Percentiles rank a stretch among this genome's conserved stretches.
Conservation (phyloP, 495 filamentous ascomycete genomes). For the Trichocladium uniseriatum region DNA sequence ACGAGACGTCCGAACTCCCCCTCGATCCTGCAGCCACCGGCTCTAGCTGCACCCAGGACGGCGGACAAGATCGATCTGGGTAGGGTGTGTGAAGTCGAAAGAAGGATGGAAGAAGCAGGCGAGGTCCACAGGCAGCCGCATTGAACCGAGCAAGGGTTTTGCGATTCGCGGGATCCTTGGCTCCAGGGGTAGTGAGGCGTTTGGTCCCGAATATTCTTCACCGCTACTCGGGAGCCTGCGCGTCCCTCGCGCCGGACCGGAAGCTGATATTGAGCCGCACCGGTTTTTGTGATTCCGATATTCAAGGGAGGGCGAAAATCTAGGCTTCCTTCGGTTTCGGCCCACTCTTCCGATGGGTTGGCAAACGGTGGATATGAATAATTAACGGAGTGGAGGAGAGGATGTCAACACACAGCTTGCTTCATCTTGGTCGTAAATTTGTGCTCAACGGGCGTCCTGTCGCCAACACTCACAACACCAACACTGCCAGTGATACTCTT, state of each 20-base stretch:
- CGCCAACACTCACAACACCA: neutral
- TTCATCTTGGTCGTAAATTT: no score
- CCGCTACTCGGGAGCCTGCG: slow-evolving; percentile 9
- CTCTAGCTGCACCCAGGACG: no score
- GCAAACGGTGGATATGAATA: neutral
- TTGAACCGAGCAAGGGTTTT: neutral
- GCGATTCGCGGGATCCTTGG: slow-evolving; percentile 15
- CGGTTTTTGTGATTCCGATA: neutral
- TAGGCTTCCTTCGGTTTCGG: no score
- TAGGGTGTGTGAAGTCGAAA: no score
- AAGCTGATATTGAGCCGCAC: neutral
- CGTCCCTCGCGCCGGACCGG: neutral
- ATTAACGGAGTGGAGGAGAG: neutral
- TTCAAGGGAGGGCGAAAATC: no score
- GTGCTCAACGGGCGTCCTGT: no score
- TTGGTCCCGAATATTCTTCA: slow-evolving; percentile 10
- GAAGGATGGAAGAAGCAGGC: neutral
- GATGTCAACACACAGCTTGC: no score
- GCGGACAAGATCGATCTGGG: no score
- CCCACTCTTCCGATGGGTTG: no score
- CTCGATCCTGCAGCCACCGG: no score
- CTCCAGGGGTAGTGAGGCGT: slow-evolving; percentile 7
- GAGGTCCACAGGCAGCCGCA: slow-evolving; percentile 1
- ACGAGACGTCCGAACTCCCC: no score
- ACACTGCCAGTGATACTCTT: no score